phyloP scores from a whole-genome alignment of 192 early-diverging fungal species.

The Lunasporangiospora selenospora region DNA sequence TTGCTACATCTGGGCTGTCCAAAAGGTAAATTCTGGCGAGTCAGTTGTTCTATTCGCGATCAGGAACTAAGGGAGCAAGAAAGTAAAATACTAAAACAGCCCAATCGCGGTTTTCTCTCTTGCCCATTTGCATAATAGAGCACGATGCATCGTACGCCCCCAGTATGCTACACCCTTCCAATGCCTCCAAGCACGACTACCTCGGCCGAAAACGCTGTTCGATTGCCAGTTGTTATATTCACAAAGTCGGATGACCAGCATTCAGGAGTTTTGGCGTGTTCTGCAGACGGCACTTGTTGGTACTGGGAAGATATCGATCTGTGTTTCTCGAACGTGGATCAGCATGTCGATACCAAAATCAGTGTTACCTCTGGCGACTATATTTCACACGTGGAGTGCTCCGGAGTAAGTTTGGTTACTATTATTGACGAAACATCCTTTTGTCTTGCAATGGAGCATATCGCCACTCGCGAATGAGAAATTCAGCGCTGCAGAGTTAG shows the following conservation, averaged over 20 bases:
- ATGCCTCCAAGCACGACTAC: conserved; percentile 39
- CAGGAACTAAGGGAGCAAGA: too few species aligned
- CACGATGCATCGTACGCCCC: conserved; percentile 26
- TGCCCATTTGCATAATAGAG: too few species aligned
- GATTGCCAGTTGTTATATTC: conserved; percentile 33
- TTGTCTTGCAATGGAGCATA: too few species aligned
- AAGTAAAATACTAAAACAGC: too few species aligned
- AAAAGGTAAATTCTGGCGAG: too few species aligned
- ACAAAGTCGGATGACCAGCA: conserved; percentile 35
- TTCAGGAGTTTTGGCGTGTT: conserved; percentile 34
- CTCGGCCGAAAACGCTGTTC: conserved; percentile 10
- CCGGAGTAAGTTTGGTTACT: conserved; percentile 43
- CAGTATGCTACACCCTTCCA: conserved; percentile 33
- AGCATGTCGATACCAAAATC: conserved; percentile 33
- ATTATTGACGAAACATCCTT: too few species aligned
- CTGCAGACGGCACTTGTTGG: conserved; percentile 43
- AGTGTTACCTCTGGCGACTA: conserved; percentile 22
- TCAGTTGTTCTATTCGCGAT: too few species aligned
- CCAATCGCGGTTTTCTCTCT: too few species aligned
- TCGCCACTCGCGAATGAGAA: too few species aligned
- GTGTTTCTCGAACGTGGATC: conserved; percentile 29
- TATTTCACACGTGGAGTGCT: conserved; percentile 30
- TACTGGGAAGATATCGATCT: conserved; percentile 48
- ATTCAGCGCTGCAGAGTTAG: too few species aligned
- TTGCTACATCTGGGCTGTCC: conserved; percentile 46